phyloP scores from a whole-genome alignment of 148 eudicot genomes.

The Persicaria maculosa region DNA sequence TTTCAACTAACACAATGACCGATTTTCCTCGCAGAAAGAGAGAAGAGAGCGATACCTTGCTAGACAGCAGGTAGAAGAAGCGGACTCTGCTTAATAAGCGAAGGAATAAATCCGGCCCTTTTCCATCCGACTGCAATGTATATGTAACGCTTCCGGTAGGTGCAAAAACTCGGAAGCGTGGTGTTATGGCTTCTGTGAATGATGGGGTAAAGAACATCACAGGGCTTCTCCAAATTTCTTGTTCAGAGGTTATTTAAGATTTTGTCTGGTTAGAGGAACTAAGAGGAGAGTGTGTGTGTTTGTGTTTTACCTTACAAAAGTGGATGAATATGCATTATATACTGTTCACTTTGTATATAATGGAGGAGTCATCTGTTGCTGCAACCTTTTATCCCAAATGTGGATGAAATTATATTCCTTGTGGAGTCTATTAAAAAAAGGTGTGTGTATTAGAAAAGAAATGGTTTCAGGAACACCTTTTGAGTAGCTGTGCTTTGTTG shows the following conservation, averaged over 20 bases:
- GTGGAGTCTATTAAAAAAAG: no score
- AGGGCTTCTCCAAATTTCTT: neutral
- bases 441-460: no score
- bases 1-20: neutral
- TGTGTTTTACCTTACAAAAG: neutral
- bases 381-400: no score
- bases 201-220: neutral
- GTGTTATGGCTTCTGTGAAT: neutral
- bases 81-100: constrained; percentile 46
- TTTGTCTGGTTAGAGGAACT: neutral
- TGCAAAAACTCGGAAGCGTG: neutral
- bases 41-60: constrained; percentile 94
- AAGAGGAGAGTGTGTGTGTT: neutral
- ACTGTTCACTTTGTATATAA: neutral
- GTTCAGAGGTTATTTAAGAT: neutral
- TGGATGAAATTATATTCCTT: no score
- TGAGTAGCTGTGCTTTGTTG: no score
- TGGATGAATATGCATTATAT: neutral
- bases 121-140: neutral
- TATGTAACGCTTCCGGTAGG: neutral
- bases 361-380: no score
- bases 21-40: constrained; percentile 52
- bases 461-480: no score
- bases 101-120: neutral
- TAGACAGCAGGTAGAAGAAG: constrained; percentile 74